Conservation (phyloP, 2,329 filamentous ascomycete genomes). For the Phyllosticta capitalensis region DNA sequence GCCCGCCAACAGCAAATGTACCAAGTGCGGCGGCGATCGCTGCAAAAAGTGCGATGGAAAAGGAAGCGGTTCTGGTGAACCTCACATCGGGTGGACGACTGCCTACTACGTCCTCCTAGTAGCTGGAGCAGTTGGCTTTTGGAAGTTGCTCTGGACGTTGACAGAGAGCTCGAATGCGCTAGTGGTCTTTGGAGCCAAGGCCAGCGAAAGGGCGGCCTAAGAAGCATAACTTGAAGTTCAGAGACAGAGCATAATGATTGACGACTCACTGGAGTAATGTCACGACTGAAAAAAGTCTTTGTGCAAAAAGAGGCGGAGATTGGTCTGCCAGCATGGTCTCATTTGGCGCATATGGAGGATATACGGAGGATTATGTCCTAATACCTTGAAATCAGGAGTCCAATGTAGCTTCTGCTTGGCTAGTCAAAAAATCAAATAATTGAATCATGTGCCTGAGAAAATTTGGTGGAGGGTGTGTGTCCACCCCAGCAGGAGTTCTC, state of each 20-base stretch:
- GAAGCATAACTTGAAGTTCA: too few species aligned
- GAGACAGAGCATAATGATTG: not conserved
- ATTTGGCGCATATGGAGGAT: not conserved
- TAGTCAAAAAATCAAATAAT: not conserved
- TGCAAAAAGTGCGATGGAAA: slow-evolving; percentile 9
- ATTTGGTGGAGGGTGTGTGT: too few species aligned
- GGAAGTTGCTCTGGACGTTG: slow-evolving; percentile 57
- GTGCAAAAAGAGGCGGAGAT: not conserved
- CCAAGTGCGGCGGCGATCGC: slow-evolving; percentile 14
- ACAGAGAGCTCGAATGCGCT: slow-evolving; percentile 55
- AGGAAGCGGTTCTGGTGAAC: slow-evolving; percentile 20
- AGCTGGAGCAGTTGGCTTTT: slow-evolving; percentile 62
- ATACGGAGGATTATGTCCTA: not conserved
- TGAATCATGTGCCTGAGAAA: not conserved
- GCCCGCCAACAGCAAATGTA: slow-evolving; percentile 21
- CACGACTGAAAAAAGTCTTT: not conserved
- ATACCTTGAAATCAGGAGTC: not conserved
- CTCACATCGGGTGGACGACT: slow-evolving; percentile 54
- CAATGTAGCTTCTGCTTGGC: not conserved
- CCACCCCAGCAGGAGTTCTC: too few species aligned
- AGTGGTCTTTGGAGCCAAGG: slow-evolving; percentile 6
- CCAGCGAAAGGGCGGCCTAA: not conserved
- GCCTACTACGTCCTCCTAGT: slow-evolving; percentile 72
- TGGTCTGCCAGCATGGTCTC: not conserved
- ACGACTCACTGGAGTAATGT: not conserved